Evolutionary conservation across 352 stramenopile species (phyloP).

Genomic region (Pythium dissimile): DNA sequence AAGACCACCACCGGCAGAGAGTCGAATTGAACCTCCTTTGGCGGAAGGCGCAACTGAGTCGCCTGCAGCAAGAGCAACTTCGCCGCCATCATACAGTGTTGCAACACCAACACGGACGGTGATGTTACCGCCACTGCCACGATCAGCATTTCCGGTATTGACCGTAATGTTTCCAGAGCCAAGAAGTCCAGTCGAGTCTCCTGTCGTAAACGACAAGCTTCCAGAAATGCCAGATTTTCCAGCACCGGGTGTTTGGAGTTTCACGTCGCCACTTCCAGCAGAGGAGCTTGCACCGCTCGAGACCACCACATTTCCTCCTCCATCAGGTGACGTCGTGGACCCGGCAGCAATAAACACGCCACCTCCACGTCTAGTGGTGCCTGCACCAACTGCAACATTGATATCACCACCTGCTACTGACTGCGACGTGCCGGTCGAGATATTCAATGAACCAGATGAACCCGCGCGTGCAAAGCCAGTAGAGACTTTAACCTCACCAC

Average conservation of each 20-base stretch:
- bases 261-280: slow-evolving; percentile 48
- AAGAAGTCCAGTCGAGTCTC: slow-evolving; percentile 37
- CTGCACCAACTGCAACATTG: slow-evolving; percentile 44
- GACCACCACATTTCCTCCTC: slow-evolving; percentile 52
- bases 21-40: slow-evolving; percentile 38
- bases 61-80: slow-evolving; percentile 25
- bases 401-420: slow-evolving; percentile 55
- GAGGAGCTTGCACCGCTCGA: slow-evolving; percentile 47
- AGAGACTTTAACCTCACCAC: slow-evolving; percentile 46
- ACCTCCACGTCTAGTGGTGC: slow-evolving; percentile 41
- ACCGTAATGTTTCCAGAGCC: slow-evolving; percentile 72
- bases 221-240: slow-evolving; percentile 72
- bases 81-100: slow-evolving; percentile 46
- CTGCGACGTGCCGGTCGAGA: slow-evolving; percentile 63
- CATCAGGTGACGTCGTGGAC: slow-evolving; percentile 33
- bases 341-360: slow-evolving; percentile 41
- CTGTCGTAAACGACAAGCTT: slow-evolving; percentile 64
- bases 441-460: slow-evolving; percentile 57
- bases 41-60: slow-evolving; percentile 35
- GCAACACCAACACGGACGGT: slow-evolving; percentile 43
- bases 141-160: slow-evolving; percentile 43
- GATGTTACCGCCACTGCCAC: slow-evolving; percentile 58
- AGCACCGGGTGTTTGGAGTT: slow-evolving; percentile 42
- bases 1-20: slow-evolving; percentile 43
- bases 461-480: slow-evolving; percentile 39